Evolutionary conservation across 805 yeast species (phyloP).

Genomic region (Saccharomycodes ludwigii): DNA sequence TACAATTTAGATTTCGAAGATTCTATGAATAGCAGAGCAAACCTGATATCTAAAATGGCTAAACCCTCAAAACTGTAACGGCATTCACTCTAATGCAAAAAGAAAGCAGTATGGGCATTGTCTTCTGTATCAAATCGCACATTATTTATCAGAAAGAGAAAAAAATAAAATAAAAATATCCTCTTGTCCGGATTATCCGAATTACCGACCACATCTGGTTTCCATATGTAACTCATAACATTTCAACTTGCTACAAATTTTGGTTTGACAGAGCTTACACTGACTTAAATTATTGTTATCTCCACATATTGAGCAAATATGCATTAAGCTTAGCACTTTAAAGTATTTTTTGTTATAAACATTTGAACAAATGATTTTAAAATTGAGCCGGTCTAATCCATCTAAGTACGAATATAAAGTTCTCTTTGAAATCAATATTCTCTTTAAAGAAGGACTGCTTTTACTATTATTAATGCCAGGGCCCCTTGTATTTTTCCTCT

Average conservation of each 20-base stretch:
- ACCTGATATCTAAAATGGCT: too few species aligned
- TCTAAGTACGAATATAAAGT: constrained; percentile 21
- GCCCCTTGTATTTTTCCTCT: constrained; percentile 21
- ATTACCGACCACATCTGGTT: constrained; percentile 19
- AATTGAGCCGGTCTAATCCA: constrained; percentile 19
- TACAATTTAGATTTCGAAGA: too few species aligned
- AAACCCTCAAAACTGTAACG: too few species aligned
- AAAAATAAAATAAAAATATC: neutral
- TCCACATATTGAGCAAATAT: constrained; percentile 24
- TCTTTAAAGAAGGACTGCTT: constrained; percentile 20
- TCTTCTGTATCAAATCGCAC: too few species aligned
- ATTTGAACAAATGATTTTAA: constrained; percentile 19
- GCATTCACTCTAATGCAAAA: too few species aligned
- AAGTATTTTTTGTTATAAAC: constrained; percentile 22
- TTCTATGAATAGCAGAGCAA: too few species aligned
- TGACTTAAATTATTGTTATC: constrained; percentile 21
- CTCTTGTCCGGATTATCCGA: neutral
- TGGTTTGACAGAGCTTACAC: constrained; percentile 22
- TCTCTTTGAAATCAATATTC: constrained; percentile 19
- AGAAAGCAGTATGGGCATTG: too few species aligned
- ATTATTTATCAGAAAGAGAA: too few species aligned
- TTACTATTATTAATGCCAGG: too few species aligned
- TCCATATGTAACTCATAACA: constrained; percentile 23
- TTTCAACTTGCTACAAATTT: constrained; percentile 19
- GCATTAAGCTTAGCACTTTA: constrained; percentile 22